phyloP scores from a whole-genome alignment of 1,284 basidiomycete genomes.

The Trichosporon sp. region DNA sequence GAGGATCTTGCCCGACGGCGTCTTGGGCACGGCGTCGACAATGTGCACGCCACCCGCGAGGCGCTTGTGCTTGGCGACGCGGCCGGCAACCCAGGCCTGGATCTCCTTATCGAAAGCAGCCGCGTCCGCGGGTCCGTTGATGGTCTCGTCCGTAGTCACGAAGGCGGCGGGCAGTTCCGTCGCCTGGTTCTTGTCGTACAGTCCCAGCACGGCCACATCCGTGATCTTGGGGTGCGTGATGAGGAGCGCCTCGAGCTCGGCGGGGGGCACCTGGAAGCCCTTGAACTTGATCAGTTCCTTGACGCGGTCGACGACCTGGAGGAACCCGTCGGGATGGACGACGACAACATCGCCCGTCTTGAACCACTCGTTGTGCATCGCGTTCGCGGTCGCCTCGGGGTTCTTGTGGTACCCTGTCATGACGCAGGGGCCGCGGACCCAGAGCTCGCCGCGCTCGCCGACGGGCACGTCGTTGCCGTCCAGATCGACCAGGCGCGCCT shows the following conservation, averaged over 20 bases:
- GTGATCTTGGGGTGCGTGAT: slow-evolving; percentile 70
- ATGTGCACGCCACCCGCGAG: slow-evolving; percentile 59
- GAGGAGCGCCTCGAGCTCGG: slow-evolving; percentile 75
- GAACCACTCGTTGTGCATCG: slow-evolving; percentile 70
- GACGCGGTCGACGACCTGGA: slow-evolving; percentile 58
- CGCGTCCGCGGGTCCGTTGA: slow-evolving; percentile 9
- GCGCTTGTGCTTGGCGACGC: slow-evolving; percentile 60
- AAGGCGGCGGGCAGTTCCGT: slow-evolving; percentile 70
- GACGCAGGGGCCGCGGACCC: slow-evolving; percentile 73
- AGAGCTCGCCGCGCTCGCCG: slow-evolving; percentile 73
- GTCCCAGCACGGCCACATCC: slow-evolving; percentile 71
- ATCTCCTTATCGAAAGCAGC: slow-evolving; percentile 61
- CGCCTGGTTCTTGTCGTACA: slow-evolving; percentile 65
- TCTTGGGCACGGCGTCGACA: slow-evolving; percentile 59
- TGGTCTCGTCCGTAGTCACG: slow-evolving; percentile 21
- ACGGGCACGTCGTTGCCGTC: slow-evolving; percentile 58
- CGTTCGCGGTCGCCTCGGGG: slow-evolving; percentile 65
- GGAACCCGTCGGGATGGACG: slow-evolving; percentile 65
- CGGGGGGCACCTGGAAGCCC: slow-evolving; percentile 69
- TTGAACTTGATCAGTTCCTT: slow-evolving; percentile 83
- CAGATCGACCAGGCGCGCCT: slow-evolving; percentile 68
- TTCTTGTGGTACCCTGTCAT: slow-evolving; percentile 77
- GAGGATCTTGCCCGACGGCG: slow-evolving; percentile 49
- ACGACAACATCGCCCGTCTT: slow-evolving; percentile 78
- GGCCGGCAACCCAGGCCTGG: slow-evolving; percentile 65